A percentile compares a stretch with the other conserved stretches of the same genome.
These are phyloP conservation scores for Xylaria scruposa DNA, from an alignment of 495 filamentous ascomycete species.

Conservation along the genomic window DNA sequence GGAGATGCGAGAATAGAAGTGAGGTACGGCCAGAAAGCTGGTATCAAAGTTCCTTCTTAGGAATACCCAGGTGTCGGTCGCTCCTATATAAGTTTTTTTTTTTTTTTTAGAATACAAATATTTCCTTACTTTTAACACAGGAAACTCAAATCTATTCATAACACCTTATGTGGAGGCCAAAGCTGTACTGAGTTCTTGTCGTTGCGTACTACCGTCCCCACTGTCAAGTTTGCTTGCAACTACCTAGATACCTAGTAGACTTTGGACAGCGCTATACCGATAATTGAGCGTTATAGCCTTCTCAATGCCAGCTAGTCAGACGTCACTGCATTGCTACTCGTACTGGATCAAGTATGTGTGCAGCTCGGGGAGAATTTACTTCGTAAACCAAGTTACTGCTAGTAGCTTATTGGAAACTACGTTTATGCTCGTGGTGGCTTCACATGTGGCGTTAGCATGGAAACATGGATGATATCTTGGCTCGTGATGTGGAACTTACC, in stretches of 20 bases:
- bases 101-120: background rate
- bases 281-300: background rate
- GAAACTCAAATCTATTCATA: background rate
- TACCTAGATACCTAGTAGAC: background rate
- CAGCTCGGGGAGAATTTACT: background rate
- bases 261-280: background rate
- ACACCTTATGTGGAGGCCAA: background rate
- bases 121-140: background rate
- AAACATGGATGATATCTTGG: background rate
- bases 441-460: background rate
- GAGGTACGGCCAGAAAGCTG: background rate
- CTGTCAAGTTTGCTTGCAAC: background rate
- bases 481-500: background rate
- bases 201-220: background rate
- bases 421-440: background rate
- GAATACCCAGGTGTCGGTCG: background rate
- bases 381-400: background rate
- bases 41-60: slow-evolving; percentile 1
- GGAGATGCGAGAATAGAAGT: background rate
- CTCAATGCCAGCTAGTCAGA: background rate
- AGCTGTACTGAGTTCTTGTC: background rate
- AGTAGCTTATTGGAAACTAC: background rate
- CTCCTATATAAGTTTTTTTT: too few relatives aligned
- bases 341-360: background rate
- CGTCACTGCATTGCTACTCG: background rate